Evolutionary conservation across 768 basidiomycete species (phyloP), one percentile per base, ranked within the genome.

Genomic region (Psilocybe sp.): DNA sequence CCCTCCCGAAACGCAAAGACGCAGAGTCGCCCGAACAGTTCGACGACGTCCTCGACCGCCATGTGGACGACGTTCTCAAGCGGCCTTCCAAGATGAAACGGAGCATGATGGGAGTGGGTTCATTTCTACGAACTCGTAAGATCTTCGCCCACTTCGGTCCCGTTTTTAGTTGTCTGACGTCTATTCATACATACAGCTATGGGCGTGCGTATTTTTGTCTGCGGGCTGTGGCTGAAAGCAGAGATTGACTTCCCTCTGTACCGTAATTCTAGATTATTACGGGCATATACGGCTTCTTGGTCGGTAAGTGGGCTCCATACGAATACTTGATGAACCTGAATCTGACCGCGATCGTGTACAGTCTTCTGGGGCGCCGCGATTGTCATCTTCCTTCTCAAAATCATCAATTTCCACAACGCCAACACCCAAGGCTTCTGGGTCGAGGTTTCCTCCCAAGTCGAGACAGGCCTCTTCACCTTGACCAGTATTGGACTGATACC

Each of bases 281-380:
- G 2, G 87, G 80, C 6, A 80, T 92, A 9, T 92, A 92, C 67
- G 89, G 88, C 0, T 87, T 92, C 62, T 64, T 82, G 37, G 81
- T 86, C 35, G 85, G 85, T 82, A 56, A 49, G 79, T 44, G 19
- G 2, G 53, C 40, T 19, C 37, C 9, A n/a, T 12, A 10, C 16
- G 28, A 9, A 16, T 15, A 9, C 4, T 36, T 41, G 5, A 12
- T 28, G 18, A 28, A 28, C 23, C 40, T 7, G 15, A 18, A 36
- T n/a, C 16, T 12, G 13, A 18, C 20, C 37, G n/a, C n/a, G 20
- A 23, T 41, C 34, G 6, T 38, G 11, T 15, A 5, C 59, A 80
- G 91, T 85, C 0, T 92, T 94, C 59, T 94, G 90, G 91, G 91
- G 92, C 13, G 80, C 88, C 16, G 91, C 85, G 3, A 84, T 94